Conservation (phyloP, 2,329 filamentous ascomycete species). For the Passalora sequoiae region DNA sequence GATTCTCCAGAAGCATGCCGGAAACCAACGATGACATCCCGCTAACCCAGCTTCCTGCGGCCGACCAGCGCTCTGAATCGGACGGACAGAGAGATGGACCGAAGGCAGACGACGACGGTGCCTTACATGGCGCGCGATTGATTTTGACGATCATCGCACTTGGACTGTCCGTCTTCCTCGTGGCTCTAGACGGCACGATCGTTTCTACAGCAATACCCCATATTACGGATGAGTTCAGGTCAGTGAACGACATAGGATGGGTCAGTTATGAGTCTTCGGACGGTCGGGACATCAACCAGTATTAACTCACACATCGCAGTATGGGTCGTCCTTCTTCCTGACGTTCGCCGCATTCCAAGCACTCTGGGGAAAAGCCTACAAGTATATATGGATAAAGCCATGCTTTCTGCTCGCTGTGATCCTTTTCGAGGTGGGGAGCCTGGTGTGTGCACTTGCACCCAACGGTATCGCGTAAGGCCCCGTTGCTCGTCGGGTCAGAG, state of each 20-base stretch:
- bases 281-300: background rate
- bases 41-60: too few species aligned
- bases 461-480: too few species aligned
- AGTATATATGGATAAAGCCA: slow-evolving; percentile 2
- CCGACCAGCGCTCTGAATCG: too few species aligned
- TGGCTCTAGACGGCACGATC: slow-evolving; percentile 28
- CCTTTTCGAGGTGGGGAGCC: slow-evolving; percentile 40
- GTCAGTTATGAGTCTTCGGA: slow-evolving; percentile 1
- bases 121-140: background rate
- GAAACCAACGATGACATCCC: too few species aligned
- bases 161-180: slow-evolving; percentile 11
- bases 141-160: slow-evolving; percentile 5
- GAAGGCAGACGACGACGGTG: background rate
- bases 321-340: slow-evolving; percentile 34
- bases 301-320: too few species aligned
- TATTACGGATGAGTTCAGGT: slow-evolving; percentile 47
- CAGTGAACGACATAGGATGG: slow-evolving; percentile 45
- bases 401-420: slow-evolving; percentile 24
- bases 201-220: slow-evolving; percentile 45
- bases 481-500: too few species aligned
- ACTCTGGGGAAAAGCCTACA: slow-evolving; percentile 30
- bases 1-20: too few species aligned
- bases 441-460: too few species aligned
- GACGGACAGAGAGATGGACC: too few species aligned
- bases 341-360: slow-evolving; percentile 32